Percentiles rank a stretch among this genome's conserved stretches.
Conservation (phyloP, 441 rosid genomes). For the Raphanus hybrid region DNA sequence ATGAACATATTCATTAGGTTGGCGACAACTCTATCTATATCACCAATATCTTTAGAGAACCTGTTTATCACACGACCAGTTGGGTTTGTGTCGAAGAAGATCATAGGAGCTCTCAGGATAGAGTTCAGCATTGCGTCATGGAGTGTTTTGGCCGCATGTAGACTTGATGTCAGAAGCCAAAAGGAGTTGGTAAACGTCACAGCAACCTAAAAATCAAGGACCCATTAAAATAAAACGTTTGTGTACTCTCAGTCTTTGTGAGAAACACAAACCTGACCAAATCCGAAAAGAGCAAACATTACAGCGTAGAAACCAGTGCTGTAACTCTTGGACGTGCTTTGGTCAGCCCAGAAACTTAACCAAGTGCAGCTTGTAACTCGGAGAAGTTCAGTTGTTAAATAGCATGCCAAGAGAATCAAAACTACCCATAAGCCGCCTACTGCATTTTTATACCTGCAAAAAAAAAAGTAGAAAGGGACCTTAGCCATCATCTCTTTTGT, state of each 20-base stretch:
- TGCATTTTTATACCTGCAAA: constrained; percentile 81
- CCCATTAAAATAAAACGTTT: not conserved
- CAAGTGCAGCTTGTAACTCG: constrained; percentile 90
- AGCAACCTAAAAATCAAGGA: constrained; percentile 61
- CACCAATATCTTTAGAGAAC: constrained; percentile 93
- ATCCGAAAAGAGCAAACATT: constrained; percentile 74
- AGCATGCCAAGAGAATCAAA: constrained; percentile 70
- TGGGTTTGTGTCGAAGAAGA: constrained; percentile 96
- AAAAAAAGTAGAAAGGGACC: not conserved
- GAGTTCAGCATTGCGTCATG: constrained; percentile 84
- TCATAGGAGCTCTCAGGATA: constrained; percentile 92
- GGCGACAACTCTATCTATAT: constrained; percentile 87
- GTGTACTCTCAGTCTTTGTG: not conserved
- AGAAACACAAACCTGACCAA: constrained; percentile 73
- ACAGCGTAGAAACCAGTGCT: constrained; percentile 65
- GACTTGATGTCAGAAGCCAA: constrained; percentile 90
- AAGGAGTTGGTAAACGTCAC: constrained; percentile 80
- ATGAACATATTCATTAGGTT: constrained; percentile 66
- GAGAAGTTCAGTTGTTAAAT: constrained; percentile 74
- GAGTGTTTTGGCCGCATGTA: constrained; percentile 80
- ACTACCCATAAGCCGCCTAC: constrained; percentile 88
- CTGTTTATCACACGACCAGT: constrained; percentile 89
- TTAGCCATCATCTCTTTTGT: not conserved
- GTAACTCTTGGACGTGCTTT: constrained; percentile 62
- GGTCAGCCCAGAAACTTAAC: constrained; percentile 93